Conservation (phyloP, 1,284 basidiomycete genomes). For the Boletus mariae region DNA sequence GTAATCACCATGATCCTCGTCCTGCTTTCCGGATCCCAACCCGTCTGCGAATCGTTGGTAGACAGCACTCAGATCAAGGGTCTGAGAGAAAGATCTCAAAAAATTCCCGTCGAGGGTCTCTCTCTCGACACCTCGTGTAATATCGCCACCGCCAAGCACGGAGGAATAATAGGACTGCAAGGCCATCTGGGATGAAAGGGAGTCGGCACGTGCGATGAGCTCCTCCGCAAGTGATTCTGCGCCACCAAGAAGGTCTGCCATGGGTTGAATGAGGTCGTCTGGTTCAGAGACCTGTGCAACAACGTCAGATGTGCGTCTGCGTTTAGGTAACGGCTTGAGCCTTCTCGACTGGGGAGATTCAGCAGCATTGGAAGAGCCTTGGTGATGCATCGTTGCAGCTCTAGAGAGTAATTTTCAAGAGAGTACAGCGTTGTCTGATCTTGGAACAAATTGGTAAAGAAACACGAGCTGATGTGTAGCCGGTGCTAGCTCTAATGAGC, state of each 20-base stretch:
- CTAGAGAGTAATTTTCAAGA: slow-evolving; percentile 3
- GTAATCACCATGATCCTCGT: slow-evolving; percentile 56
- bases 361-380: slow-evolving; percentile 37
- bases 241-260: slow-evolving; percentile 34
- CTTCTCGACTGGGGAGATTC: slow-evolving; percentile 45
- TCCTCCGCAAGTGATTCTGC: slow-evolving; percentile 46
- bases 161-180: slow-evolving; percentile 62
- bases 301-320: slow-evolving; percentile 44
- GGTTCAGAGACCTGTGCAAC: slow-evolving; percentile 20
- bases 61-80: slow-evolving; percentile 28
- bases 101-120: slow-evolving; percentile 16
- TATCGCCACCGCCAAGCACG: slow-evolving; percentile 39
- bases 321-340: slow-evolving; percentile 73
- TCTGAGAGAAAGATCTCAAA: slow-evolving; percentile 20
- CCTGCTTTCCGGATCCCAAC: slow-evolving; percentile 24
- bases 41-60: slow-evolving; percentile 29
- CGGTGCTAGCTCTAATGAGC: neutral
- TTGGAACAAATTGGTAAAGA: slow-evolving; percentile 9
- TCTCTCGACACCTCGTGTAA: slow-evolving; percentile 35
- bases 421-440: neutral
- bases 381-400: slow-evolving; percentile 32
- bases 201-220: slow-evolving; percentile 47
- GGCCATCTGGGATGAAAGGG: slow-evolving; percentile 50
- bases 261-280: slow-evolving; percentile 28
- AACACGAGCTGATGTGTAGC: slow-evolving; percentile 28